Base-by-base conservation (phyloP, 2,329 filamentous ascomycete species). In the Akanthomyces uredinophilus region DNA sequence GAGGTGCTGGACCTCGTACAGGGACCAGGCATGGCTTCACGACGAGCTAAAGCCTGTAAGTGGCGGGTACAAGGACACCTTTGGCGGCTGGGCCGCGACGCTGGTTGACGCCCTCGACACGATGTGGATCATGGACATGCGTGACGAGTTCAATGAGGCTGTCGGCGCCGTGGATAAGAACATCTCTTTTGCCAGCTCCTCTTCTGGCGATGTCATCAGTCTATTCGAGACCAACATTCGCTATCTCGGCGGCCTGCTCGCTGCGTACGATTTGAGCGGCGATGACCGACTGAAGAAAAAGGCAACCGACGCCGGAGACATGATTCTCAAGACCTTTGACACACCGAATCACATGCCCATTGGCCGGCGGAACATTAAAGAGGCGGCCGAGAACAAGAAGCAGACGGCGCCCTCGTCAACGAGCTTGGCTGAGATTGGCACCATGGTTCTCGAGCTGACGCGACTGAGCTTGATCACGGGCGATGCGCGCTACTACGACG, bases 401-500 rank as follows among this genome's bases (percentile, higher is more conserved):
- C 68, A 71, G 50, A 50, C 44, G 1, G 65, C 68, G 7, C 47
- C 57, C 7, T 29, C 52, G 13, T 29, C 35, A 24, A 29, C 73
- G 60, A 73, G 88, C 68, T 75, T 89, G 68, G 85, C 82, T 65
- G 80, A 87, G 75, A 70, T 91, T 69, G 87, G 87, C 16, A 89
- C 87, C 7, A 76, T 92, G 60, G 84, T 83, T 4, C 72, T 93
- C 66, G 89, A 92, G 70, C 90, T 92, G 69, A 90, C 87, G 5
- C 79, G 89, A 11, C 78, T 92, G 52, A 85, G 86, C 18, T 87
- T 91, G 70, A 74, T 92, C 51, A 90, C 89, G 0, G 83, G 83
- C 44, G 80, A 91, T 64, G 73, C 82, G 44, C 90, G 87, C 69
- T 92, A 89, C 74, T 90, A 87, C 71, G 89, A 92, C 70, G 90